A percentile compares a stretch with the other conserved stretches of the same genome.
Conservation (phyloP, 306 rosid species). For the Cucurbita ficifolia region DNA sequence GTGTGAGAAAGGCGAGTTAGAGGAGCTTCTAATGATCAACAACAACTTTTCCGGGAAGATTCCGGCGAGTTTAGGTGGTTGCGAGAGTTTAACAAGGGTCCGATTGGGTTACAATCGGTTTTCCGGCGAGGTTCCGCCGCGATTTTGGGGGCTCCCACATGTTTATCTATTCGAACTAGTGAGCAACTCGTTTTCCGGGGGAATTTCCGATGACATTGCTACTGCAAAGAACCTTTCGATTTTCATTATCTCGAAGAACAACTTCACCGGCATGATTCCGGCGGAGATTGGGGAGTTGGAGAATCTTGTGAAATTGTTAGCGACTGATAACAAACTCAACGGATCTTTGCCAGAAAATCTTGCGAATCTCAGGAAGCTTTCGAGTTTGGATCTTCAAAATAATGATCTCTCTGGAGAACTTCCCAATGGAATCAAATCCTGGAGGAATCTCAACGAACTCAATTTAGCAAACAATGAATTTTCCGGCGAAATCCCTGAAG, state of each 20-base stretch:
- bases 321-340: constrained; percentile 48
- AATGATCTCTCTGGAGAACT: constrained; percentile 46
- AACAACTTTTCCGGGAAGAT: constrained; percentile 66
- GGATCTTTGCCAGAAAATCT: constrained; percentile 58
- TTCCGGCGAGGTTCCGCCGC: constrained; percentile 63
- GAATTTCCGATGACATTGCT: constrained; percentile 47
- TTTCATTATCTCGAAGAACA: constrained; percentile 65
- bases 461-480: constrained; percentile 52
- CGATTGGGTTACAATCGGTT: constrained; percentile 61
- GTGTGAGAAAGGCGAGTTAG: constrained; percentile 57
- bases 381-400: constrained; percentile 61
- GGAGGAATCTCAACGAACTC: constrained; percentile 57
- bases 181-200: constrained; percentile 53
- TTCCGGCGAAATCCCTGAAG: constrained; percentile 48
- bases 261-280: constrained; percentile 53
- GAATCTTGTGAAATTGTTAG: constrained; percentile 65
- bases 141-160: constrained; percentile 48
- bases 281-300: constrained; percentile 47
- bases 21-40: constrained; percentile 77
- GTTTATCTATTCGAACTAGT: constrained; percentile 75
- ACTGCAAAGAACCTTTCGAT: constrained; percentile 66
- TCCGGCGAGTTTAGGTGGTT: constrained; percentile 53
- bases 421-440: constrained; percentile 67
- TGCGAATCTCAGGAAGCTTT: constrained; percentile 56
- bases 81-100: constrained; percentile 57